A percentile compares a stretch with the other conserved stretches of the same genome.
phyloP scores from a whole-genome alignment of 192 early-diverging fungal species.

The Spinellus fusiger region DNA sequence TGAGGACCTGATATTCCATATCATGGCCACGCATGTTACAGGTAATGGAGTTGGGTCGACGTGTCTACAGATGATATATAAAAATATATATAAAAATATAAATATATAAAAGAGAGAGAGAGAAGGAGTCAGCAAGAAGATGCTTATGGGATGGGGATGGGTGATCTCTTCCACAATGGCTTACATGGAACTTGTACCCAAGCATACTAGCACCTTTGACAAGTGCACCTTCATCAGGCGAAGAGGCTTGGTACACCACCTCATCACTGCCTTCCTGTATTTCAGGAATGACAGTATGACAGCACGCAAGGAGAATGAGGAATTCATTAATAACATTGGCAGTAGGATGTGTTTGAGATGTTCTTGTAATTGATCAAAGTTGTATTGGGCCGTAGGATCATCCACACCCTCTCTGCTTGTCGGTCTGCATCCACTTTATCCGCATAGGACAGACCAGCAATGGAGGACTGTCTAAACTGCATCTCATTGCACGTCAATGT shows the following conservation, averaged over 20 bases:
- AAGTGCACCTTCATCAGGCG: constrained; percentile 94
- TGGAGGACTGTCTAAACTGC: constrained; percentile 85
- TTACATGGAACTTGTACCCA: constrained; percentile 59
- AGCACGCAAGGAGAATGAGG: constrained; percentile 81
- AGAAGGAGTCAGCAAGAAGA: no score
- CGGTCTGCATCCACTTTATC: constrained; percentile 86
- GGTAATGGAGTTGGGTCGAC: constrained; percentile 55
- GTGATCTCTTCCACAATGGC: background rate
- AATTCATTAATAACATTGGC: constrained; percentile 83
- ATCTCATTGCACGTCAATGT: constrained; percentile 40
- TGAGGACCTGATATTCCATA: constrained; percentile 84
- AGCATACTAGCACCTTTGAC: constrained; percentile 68
- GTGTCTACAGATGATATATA: constrained; percentile 23
- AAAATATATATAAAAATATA: background rate
- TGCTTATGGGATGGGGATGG: no score
- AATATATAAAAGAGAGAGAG: no score
- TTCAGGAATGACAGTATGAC: constrained; percentile 98
- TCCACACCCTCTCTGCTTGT: constrained; percentile 64
- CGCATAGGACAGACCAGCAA: constrained; percentile 90
- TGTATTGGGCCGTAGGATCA: constrained; percentile 56
- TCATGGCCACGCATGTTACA: constrained; percentile 35
- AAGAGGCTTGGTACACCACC: constrained; percentile 90
- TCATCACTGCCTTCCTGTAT: constrained; percentile 50
- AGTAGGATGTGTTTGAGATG: constrained; percentile 56
- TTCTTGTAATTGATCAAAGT: constrained; percentile 56